phyloP scores from a whole-genome alignment of 116 monocot species.

The Dioscorea cayenensis region DNA sequence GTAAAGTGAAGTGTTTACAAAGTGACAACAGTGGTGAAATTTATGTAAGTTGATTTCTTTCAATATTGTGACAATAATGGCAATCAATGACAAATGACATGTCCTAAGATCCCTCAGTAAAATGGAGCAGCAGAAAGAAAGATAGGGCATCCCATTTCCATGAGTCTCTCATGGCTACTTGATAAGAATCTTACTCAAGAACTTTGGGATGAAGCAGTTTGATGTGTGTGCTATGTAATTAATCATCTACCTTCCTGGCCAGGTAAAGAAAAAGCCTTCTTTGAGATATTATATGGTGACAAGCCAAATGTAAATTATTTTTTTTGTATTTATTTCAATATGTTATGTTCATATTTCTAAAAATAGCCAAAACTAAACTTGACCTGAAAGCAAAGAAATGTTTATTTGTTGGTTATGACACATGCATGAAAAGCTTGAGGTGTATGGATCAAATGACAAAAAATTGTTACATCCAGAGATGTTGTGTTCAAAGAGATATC shows the following conservation, averaged over 20 bases:
- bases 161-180: not conserved
- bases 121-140: not conserved
- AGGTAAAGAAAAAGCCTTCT: conserved; percentile 1
- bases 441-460: conserved; percentile 1
- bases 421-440: conserved; percentile 2
- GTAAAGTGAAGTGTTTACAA: not conserved
- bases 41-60: not conserved
- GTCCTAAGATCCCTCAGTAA: not conserved
- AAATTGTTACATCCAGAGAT: not conserved
- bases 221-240: conserved; percentile 2
- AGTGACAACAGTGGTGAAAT: not conserved
- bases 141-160: not conserved
- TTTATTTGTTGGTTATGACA: conserved; percentile 1
- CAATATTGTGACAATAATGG: not conserved
- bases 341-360: conserved; percentile 2
- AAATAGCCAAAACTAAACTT: not conserved
- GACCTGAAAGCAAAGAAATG: not conserved
- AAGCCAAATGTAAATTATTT: not conserved
- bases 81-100: not conserved
- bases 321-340: not conserved
- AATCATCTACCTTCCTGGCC: not conserved
- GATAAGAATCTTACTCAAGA: not conserved
- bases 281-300: too few relatives aligned
- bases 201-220: conserved; percentile 5
- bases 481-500: conserved; percentile 2